Evolutionary conservation across 2,329 filamentous ascomycete species (phyloP), one percentile per base, ranked within the genome.

Genomic region (Exophiala bonariae): DNA sequence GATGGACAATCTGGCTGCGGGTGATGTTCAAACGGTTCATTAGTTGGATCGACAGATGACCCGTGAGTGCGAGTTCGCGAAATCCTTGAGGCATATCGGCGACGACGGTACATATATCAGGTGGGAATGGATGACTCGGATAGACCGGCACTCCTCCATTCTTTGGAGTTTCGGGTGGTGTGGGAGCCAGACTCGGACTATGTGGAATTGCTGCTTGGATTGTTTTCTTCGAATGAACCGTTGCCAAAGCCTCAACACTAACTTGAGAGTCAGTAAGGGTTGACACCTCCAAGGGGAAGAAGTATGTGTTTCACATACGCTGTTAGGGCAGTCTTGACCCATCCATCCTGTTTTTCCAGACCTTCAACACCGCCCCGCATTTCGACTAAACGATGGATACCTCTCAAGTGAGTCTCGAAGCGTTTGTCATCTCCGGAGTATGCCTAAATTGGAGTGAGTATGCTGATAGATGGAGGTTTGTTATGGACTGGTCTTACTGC

Each of bases 81-180:
- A 56, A 56, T 8, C 54, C 54, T 38, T 44, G 36, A 10, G 47
- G 51, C 17, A 56, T 18, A 11, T 42, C 33, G 35, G 50, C 37
- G 34, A 56, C 37, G 22, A 41, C 32, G 11, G 16, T 40, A 28
- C 47, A 56, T 5, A 54, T 13, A 11, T 49, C 47, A 14, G 47
- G 37, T 11, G 50, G 33, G 26, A 54, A 54, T 4, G 54, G 54
- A 33, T 51, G 44, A 3, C 11, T 41, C 39, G 50, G 54, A 68
- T 68, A 57, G 80, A 80, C 61, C 60, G 62, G 33, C 14, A n/a
- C 18, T 41, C n/a, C 9, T 8, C 11, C 18, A 37, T 20, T 13
- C 6, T 26, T 26, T 11, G 23, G 23, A 11, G 23, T 26, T 26
- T 26, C 23, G 11, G 23, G 57, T 60, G 52, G 74, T 72, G 43